These are phyloP conservation scores for Zygosaccharomyces bailii DNA, from an alignment of 805 yeast genomes.

Conservation along the genomic window DNA sequence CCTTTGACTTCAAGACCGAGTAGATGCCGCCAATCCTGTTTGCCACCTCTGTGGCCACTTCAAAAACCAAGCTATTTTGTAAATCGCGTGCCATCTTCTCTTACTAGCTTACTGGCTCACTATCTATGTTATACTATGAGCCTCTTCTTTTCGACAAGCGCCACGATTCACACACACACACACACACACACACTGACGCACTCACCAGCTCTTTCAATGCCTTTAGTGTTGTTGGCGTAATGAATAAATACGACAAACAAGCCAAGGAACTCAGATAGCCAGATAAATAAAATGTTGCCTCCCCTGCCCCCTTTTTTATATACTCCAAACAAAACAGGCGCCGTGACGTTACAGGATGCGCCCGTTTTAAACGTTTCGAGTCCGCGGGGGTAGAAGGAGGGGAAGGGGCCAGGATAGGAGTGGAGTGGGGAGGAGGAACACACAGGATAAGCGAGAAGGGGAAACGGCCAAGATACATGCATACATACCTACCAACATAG, in stretches of 20 bases:
- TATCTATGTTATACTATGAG: neutral
- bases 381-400: neutral
- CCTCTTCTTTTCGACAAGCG: neutral
- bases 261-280: too few relatives aligned
- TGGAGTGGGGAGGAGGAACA: neutral
- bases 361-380: neutral
- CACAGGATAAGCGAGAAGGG: neutral
- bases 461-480: neutral
- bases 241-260: too few relatives aligned
- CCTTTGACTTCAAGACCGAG: slow-evolving; percentile 93
- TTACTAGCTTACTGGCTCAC: too few relatives aligned
- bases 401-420: neutral
- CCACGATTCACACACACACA: neutral
- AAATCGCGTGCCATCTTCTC: slow-evolving; percentile 71
- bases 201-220: too few relatives aligned
- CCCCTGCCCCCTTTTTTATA: neutral
- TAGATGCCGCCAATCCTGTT: slow-evolving; percentile 97
- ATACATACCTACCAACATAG: too few relatives aligned
- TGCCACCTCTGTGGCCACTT: slow-evolving; percentile 96
- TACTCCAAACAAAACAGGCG: neutral
- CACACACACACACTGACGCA: too few relatives aligned
- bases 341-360: neutral
- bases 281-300: neutral
- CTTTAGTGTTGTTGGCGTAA: too few relatives aligned
- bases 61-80: slow-evolving; percentile 81